A percentile compares a stretch with the other conserved stretches of the same genome.
phyloP scores from a whole-genome alignment of 345 rosid genomes.

The Alliaria petiolata region DNA sequence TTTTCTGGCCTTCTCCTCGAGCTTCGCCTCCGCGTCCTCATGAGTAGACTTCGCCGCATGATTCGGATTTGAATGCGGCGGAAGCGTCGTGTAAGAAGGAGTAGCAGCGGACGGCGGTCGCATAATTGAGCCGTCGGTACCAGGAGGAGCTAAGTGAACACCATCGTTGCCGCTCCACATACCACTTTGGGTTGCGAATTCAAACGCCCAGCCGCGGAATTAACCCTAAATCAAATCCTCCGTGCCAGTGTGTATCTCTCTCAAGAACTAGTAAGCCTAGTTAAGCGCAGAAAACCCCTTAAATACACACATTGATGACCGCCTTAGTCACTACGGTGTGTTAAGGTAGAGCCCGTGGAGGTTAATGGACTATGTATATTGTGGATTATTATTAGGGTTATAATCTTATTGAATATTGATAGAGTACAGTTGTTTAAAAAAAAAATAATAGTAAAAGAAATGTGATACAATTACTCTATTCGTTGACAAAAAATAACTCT shows the following conservation, averaged over 20 bases:
- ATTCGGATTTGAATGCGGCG: constrained; percentile 41
- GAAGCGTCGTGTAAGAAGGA: constrained; percentile 82
- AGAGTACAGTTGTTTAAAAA: no score
- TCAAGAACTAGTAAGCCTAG: constrained; percentile 5
- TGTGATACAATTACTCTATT: no score
- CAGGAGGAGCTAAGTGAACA: constrained; percentile 63
- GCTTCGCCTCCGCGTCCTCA: constrained; percentile 73
- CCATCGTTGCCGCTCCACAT: constrained; percentile 58
- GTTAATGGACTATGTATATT: no score
- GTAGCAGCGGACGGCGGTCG: constrained; percentile 75
- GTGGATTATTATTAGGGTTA: no score
- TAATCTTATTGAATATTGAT: no score
- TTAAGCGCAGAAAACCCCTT: no score
- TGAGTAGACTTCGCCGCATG: constrained; percentile 37
- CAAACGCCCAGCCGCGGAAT: not conserved
- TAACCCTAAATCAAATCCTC: constrained; percentile 16
- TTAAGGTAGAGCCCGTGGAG: no score
- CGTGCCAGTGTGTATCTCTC: not conserved
- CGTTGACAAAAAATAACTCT: no score
- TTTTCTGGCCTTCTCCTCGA: constrained; percentile 95
- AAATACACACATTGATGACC: no score
- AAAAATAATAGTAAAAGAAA: no score
- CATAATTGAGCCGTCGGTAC: constrained; percentile 63
- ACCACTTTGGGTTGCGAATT: not conserved
- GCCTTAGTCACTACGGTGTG: no score